Base-by-base conservation (phyloP, 495 filamentous ascomycete species). In the Rostrohypoxylon terebratum region DNA sequence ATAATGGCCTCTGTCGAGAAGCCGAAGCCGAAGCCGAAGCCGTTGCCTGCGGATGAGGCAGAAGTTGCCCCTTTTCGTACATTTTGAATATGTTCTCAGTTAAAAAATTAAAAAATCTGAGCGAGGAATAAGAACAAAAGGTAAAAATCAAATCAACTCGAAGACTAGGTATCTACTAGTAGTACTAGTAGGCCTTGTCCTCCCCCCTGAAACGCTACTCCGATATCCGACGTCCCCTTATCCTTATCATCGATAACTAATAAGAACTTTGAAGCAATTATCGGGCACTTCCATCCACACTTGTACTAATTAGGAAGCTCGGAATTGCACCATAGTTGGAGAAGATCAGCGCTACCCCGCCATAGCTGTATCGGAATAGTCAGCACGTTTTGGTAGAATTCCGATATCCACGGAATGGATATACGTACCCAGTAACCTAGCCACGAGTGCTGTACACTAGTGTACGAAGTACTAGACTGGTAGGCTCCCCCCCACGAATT, bases 41-140 rank as follows among this genome's bases (percentile, higher is more conserved):
- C 13, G 45, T 38, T 11, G 28, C 18, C 47, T 50, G 59, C 10
- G 64, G 21, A 6, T 63, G 69, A 25, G 69, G 63, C 48, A 72
- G 53, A 68, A 72, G 51, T 10, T 31, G 25, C 13, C 28, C 58
- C 45, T 72, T 72, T 68, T 59, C 69, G 36, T 58, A 4, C 69
- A 72, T 70, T 33, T 63, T 13, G 9, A 3, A 13, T n/a, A 20
- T 2, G 4, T 20, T 58, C 20, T 1, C 7, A 11, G 5, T 34
- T 10, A 8, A 11, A 25, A 33, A 1, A 9, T 34, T 10, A 8
- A 11, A 25, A 33, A 1, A 9, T 13, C 25, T 31, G 38, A 14
- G 10, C 13, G 38, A 42, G 14, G 13, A 14, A 42, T 38, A 14
- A 4, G 14, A 42, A n/a, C 1, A 14, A 14, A 4, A 42, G 0